Conservation (phyloP, 768 basidiomycete species). For the Phlegmacium glaucopus region DNA sequence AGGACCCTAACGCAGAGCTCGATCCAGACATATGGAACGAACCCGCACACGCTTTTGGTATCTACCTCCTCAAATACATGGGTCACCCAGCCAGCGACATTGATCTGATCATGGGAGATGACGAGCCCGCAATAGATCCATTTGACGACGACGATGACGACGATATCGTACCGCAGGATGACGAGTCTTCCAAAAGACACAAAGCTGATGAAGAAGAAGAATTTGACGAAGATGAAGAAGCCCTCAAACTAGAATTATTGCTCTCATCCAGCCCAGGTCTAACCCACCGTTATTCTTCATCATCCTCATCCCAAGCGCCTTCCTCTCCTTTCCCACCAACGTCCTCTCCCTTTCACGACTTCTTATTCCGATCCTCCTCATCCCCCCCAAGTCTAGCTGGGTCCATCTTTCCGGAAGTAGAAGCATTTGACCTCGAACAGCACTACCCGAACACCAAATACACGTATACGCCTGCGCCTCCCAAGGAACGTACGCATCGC, state of each 20-base stretch:
- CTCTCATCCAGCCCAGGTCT: slow-evolving; percentile 19
- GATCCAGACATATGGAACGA: slow-evolving; percentile 29
- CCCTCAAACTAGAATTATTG: slow-evolving; percentile 6
- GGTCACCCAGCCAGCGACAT: slow-evolving; percentile 16
- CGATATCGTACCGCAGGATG: slow-evolving; percentile 14
- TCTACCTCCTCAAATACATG: slow-evolving; percentile 26
- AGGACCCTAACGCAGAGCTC: slow-evolving; percentile 10
- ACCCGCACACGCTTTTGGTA: slow-evolving; percentile 24
- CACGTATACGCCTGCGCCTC: slow-evolving; percentile 41
- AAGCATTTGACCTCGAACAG: slow-evolving; percentile 8
- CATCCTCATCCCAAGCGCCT: slow-evolving; percentile 11
- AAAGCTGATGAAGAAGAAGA: slow-evolving; percentile 3
- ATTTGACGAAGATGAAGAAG: slow-evolving; percentile 19
- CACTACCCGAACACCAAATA: slow-evolving; percentile 27
- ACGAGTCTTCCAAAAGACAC: neutral
- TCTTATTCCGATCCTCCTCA: slow-evolving; percentile 4
- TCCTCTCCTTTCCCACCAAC: slow-evolving; percentile 1
- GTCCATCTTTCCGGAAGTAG: neutral
- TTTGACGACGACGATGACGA: slow-evolving; percentile 21
- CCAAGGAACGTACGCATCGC: slow-evolving; percentile 32
- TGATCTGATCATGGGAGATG: slow-evolving; percentile 15
- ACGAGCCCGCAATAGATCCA: slow-evolving; percentile 12
- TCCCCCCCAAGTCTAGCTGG: slow-evolving; percentile 9
- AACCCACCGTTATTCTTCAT: slow-evolving; percentile 15
- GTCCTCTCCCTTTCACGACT: slow-evolving; percentile 3